Evolutionary conservation across 139 green algal species (phyloP), one percentile per base, ranked within the genome.

Genomic region (Ostreobium quekettii): DNA sequence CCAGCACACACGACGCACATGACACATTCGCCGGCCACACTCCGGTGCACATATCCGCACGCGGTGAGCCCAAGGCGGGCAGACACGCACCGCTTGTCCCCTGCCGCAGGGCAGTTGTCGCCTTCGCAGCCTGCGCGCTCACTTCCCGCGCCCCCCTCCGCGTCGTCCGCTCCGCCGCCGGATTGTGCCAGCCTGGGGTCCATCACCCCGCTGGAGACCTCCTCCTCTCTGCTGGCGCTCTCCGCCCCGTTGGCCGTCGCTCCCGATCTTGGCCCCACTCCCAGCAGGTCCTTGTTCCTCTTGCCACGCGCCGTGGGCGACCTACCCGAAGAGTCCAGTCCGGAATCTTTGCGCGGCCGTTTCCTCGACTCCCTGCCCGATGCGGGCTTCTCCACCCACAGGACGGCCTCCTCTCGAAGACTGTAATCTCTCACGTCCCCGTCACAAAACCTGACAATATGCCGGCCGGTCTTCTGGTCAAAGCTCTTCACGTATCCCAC

Each of bases 371-470:
- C 11, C 19, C 46, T 53, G 15, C 46, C 46, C n/a, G n/a, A n/a
- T n/a, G n/a, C n/a, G 42, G 42, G 42, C 42, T 19, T 11, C 15
- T 62, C 19, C n/a, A 66, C 7, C 59, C 59, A 66, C 19, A 66
- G 32, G 30, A 66, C 32, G 7, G 59, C 28, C 30, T 66, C 59
- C n/a, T 66, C 5, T 22, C 30, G 11, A 4, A 66, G 15, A 7
- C 4, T 7, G 32, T 66, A 66, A 26, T 24, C n/a, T 19, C 19
- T 6, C 29, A 66, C 30, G 32, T 66, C 59, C 26, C 59, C 59
- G 32, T 66, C 59, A 42, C 28, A 66, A 42, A 47, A 66, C 19
- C 32, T 42, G 28, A 66, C 59, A 28, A 48, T 11, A 42, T 66
- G 59, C 59, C n/a, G 4, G 46, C 59, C 59, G 26, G 59, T 66